These are phyloP conservation scores for Salix arbutifolia DNA, from an alignment of 345 rosid genomes.

Conservation along the genomic window DNA sequence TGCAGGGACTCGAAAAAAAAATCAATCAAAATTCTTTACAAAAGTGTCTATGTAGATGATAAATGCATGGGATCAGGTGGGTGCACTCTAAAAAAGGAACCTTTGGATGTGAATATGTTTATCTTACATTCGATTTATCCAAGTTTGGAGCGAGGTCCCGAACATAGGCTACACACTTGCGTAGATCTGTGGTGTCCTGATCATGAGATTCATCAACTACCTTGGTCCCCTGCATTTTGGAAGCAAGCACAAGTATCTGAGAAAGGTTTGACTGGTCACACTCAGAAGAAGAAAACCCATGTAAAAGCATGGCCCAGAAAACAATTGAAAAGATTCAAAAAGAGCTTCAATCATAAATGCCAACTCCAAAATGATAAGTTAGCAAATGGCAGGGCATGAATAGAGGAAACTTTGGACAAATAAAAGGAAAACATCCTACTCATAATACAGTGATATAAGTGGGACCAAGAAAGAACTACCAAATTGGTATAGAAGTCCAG, in stretches of 20 bases:
- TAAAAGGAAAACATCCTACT: not conserved
- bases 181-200: slow-evolving; percentile 96
- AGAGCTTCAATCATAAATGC: not conserved
- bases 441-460: not conserved
- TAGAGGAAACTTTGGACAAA: not conserved
- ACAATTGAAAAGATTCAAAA: not conserved
- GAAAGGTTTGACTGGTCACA: not conserved
- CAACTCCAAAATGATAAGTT: not conserved
- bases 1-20: not conserved
- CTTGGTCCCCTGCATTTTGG: slow-evolving; percentile 63
- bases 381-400: not conserved
- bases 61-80: not conserved
- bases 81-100: not conserved
- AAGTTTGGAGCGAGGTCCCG: slow-evolving; percentile 37
- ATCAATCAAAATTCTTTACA: not conserved
- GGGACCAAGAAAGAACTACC: slow-evolving; percentile 33
- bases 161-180: slow-evolving; percentile 68
- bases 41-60: not conserved
- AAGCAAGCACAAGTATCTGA: slow-evolving; percentile 18
- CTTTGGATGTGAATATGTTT: not conserved
- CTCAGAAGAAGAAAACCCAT: not conserved
- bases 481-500: slow-evolving; percentile 50
- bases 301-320: not conserved
- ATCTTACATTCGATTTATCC: slow-evolving; percentile 55
- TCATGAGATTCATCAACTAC: slow-evolving; percentile 73